phyloP scores from a whole-genome alignment of 257 asterid species.

The Oldenlandia corymbosa region DNA sequence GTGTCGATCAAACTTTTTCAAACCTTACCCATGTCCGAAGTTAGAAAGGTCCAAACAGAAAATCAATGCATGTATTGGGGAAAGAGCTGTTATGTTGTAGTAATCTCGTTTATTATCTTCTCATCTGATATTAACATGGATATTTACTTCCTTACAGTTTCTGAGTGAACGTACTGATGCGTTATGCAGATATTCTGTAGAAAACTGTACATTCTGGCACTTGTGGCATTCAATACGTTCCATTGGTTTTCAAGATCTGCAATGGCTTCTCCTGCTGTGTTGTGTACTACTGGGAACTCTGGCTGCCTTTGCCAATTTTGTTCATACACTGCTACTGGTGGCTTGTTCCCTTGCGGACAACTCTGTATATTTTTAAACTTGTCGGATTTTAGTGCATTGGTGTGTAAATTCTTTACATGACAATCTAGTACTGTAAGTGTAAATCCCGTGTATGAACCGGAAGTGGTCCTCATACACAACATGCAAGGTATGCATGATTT shows the following conservation, averaged over 20 bases:
- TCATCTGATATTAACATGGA: not conserved
- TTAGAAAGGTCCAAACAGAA: not conserved
- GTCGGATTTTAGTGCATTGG: conserved; percentile 5
- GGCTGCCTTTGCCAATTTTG: conserved; percentile 14
- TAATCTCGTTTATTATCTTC: not conserved
- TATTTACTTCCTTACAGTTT: not conserved
- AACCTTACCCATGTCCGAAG: not conserved
- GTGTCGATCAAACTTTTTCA: not conserved
- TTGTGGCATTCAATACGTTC: not conserved
- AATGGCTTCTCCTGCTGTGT: not conserved
- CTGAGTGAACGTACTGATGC: not conserved
- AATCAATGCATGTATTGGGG: not conserved
- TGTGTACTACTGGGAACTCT: conserved; percentile 10
- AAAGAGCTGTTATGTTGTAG: not conserved
- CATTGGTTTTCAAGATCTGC: not conserved
- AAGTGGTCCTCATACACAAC: too few relatives aligned
- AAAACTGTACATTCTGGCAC: conserved; percentile 9
- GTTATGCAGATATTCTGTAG: conserved; percentile 7
- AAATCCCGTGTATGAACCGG: too few relatives aligned
- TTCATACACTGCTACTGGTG: conserved; percentile 5
- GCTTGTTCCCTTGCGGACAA: conserved; percentile 14
- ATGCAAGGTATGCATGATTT: conserved; percentile 1
- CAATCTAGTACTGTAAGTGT: too few relatives aligned
- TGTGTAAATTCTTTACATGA: not conserved
- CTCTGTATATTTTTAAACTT: conserved; percentile 16